Evolutionary conservation across 1,284 basidiomycete species (phyloP).

Genomic region (Ustilago loliicola): DNA sequence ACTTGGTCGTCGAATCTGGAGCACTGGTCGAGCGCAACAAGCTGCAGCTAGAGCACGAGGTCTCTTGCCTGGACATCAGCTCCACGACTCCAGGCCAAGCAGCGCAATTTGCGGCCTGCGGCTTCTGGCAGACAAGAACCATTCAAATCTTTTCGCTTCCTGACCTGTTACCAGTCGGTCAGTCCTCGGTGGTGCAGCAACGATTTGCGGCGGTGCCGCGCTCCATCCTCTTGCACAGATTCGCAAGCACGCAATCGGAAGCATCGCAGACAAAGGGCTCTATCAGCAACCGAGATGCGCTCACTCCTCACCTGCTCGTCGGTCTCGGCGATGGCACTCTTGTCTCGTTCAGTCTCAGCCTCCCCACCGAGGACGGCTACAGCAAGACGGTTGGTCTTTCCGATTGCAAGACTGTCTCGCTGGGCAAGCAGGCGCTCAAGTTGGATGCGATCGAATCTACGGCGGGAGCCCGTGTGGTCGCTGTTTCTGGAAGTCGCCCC

Average conservation of each 20-base stretch:
- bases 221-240: conserved; percentile 80
- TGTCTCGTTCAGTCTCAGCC: conserved; percentile 74
- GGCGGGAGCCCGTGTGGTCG: conserved; percentile 53
- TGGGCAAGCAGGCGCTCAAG: conserved; percentile 80
- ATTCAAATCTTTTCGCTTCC: conserved; percentile 77
- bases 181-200: conserved; percentile 31
- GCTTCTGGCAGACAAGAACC: conserved; percentile 81
- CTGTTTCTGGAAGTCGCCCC: conserved; percentile 66
- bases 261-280: conserved; percentile 7
- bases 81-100: conserved; percentile 47
- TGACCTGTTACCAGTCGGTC: conserved; percentile 71
- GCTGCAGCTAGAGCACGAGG: conserved; percentile 57
- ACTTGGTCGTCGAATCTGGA: conserved; percentile 74
- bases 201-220: conserved; percentile 74
- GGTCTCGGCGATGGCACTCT: conserved; percentile 86
- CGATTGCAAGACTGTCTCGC: conserved; percentile 75
- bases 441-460: conserved; percentile 72
- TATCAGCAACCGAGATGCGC: conserved; percentile 29
- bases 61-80: conserved; percentile 68
- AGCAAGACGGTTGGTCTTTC: conserved; percentile 67
- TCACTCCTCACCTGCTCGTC: conserved; percentile 76
- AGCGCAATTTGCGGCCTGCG: conserved; percentile 74
- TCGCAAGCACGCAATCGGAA: conserved; percentile 71
- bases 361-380: conserved; percentile 43
- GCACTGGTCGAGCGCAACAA: conserved; percentile 38